These are phyloP conservation scores for Solanum tarapatanum DNA, from an alignment of 257 asterid species.

Conservation along the genomic window DNA sequence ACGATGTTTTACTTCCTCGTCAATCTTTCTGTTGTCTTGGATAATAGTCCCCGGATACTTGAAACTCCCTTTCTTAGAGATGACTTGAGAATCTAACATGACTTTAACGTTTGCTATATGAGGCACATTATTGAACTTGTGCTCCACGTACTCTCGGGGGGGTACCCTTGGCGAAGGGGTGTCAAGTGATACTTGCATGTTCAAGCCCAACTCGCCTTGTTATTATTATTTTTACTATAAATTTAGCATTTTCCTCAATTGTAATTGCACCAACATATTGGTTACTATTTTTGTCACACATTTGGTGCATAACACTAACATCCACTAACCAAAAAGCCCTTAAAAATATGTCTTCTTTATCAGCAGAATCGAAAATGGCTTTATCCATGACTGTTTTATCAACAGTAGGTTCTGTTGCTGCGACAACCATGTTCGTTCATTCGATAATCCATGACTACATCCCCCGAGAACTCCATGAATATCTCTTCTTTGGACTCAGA, in stretches of 20 bases:
- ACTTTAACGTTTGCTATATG: no score
- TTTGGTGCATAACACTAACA: neutral
- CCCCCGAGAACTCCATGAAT: constrained; percentile 1
- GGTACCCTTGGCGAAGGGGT: no score
- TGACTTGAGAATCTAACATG: no score
- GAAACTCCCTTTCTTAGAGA: no score
- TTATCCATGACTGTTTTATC: neutral
- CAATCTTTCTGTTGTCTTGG: no score
- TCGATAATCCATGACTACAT: constrained; percentile 2
- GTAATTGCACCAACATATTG: neutral
- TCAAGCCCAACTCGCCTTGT: no score
- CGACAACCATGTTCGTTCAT: constrained; percentile 5
- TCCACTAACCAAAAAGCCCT: neutral
- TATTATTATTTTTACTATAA: neutral
- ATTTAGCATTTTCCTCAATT: neutral
- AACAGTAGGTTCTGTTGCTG: constrained; percentile 5
- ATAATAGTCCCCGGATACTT: no score
- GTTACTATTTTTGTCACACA: neutral
- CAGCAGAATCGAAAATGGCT: neutral
- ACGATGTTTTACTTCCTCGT: no score
- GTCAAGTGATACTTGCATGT: no score
- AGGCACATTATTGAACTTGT: no score
- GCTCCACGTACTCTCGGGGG: no score
- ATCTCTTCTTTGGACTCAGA: neutral
- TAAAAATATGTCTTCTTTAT: constrained; percentile 1